Base-by-base conservation (phyloP, 139 green algal genomes). In the Penium margaritaceum region DNA sequence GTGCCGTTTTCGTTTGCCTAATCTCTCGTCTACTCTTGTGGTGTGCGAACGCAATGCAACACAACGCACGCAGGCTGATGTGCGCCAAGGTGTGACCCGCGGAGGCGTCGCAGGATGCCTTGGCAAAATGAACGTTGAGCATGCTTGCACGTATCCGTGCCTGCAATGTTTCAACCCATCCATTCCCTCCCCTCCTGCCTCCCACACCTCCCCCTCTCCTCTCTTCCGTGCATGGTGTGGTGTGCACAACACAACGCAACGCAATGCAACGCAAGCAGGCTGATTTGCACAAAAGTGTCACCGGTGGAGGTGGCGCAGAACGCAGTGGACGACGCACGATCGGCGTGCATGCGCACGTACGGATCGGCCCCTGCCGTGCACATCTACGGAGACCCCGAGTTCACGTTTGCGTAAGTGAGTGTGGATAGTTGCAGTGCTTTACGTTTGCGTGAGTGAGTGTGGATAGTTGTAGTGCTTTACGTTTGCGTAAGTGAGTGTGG, bases 41-140 rank as follows among this genome's bases (percentile, higher is more conserved):
- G n/a, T n/a, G n/a, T n/a, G n/a, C n/a, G n/a, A n/a, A n/a, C n/a
- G n/a, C n/a, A n/a, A n/a, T n/a, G n/a, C n/a, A n/a, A n/a, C n/a
- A n/a, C n/a, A n/a, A n/a, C 91, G 96, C 72, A 87, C 95, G 70
- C 85, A 89, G 12, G 75, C 83, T 98, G 47, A 96, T 98, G 64
- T 90, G 86, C 79, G 96, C 90, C 1, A 86, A 85, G 63, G 34
- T 82, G 44, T 75, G 24, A 5, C 81, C 83, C 15, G 34, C 84
- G 44, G 67, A 60, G 32, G 80, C 97, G 4, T 88, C 84, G 0
- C 44, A 89, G 61, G 90, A 97, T 62, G 92, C 94, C 35, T 94
- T 97, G 36, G 87, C 90, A 27, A n/a, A n/a, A n/a, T n/a, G n/a
- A n/a, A n/a, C n/a, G n/a, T n/a, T 92, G 97, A 68, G 94, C 94